Conservation (phyloP, 768 basidiomycete genomes). For the Gelatoporia subvermispora region DNA sequence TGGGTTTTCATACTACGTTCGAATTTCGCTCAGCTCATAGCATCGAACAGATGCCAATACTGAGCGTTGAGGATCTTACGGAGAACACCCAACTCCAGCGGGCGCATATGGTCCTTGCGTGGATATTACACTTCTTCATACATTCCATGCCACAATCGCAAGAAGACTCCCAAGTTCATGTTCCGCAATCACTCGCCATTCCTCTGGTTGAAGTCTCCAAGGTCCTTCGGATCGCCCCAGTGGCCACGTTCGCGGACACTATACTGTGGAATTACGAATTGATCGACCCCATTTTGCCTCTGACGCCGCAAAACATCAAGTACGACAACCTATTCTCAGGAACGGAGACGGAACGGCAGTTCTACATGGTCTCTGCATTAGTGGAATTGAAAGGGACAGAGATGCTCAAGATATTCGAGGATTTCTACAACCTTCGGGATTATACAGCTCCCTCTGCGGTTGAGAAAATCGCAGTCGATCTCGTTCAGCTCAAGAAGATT, state of each 20-base stretch:
- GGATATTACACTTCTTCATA: constrained; percentile 85
- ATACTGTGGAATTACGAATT: constrained; percentile 90
- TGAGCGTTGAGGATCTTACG: constrained; percentile 51
- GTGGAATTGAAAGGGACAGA: constrained; percentile 86
- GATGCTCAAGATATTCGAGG: constrained; percentile 81
- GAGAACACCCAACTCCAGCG: constrained; percentile 65
- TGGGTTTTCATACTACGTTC: constrained; percentile 21
- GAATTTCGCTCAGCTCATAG: constrained; percentile 1
- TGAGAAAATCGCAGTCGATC: constrained; percentile 61
- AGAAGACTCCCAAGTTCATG: constrained; percentile 36
- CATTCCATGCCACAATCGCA: constrained; percentile 62
- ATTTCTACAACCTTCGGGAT: constrained; percentile 75
- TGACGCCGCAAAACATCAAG: constrained; percentile 69
- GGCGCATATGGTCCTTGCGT: constrained; percentile 86
- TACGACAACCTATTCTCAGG: constrained; percentile 76
- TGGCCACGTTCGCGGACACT: constrained; percentile 93
- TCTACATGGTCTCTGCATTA: constrained; percentile 79
- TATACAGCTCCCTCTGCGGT: constrained; percentile 35
- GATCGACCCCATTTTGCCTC: constrained; percentile 49
- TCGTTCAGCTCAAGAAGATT: constrained; percentile 58
- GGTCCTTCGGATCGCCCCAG: constrained; percentile 80
- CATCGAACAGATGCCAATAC: constrained; percentile 40
- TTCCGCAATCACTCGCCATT: constrained; percentile 74
- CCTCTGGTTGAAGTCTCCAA: constrained; percentile 77
- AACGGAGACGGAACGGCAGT: constrained; percentile 78